A percentile compares a stretch with the other conserved stretches of the same genome.
These are phyloP conservation scores for Populus simonii DNA, from an alignment of 345 rosid genomes.

Conservation along the genomic window DNA sequence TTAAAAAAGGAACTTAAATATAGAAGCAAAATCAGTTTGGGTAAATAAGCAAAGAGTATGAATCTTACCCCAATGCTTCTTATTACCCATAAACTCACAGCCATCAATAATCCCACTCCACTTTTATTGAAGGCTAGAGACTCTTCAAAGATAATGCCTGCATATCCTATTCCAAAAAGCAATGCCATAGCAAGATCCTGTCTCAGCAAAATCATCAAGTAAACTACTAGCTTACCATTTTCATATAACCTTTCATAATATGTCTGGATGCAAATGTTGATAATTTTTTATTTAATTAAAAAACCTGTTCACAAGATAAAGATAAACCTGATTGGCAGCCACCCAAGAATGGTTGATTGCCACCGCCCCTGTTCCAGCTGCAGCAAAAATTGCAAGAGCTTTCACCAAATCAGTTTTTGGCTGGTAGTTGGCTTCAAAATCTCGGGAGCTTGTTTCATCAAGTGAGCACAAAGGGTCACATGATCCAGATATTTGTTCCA, in stretches of 20 bases:
- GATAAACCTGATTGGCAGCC: conserved; percentile 82
- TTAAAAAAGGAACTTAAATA: not conserved
- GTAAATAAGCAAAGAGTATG: conserved; percentile 4
- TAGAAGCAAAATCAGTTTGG: not conserved
- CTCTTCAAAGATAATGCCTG: conserved; percentile 88
- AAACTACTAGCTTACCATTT: conserved; percentile 9
- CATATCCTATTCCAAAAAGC: conserved; percentile 80
- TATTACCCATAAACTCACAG: conserved; percentile 90
- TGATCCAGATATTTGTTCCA: conserved; percentile 47
- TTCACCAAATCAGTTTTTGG: conserved; percentile 80
- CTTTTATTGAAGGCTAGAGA: conserved; percentile 94
- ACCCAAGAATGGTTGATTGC: conserved; percentile 96
- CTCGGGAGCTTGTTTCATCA: conserved; percentile 75
- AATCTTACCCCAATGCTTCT: conserved; percentile 81
- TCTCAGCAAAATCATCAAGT: conserved; percentile 24
- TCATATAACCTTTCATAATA: not conserved
- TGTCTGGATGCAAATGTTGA: not conserved
- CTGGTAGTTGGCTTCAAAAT: conserved; percentile 64
- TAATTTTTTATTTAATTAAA: not conserved
- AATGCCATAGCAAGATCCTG: conserved; percentile 98
- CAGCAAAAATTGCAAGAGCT: conserved; percentile 73
- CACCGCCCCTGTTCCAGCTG: conserved; percentile 71
- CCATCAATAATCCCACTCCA: conserved; percentile 94
- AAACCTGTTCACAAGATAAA: not conserved
- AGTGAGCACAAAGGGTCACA: conserved; percentile 91